Base-by-base conservation (phyloP, 345 rosid genomes). In the Lagerstroemia speciosa region DNA sequence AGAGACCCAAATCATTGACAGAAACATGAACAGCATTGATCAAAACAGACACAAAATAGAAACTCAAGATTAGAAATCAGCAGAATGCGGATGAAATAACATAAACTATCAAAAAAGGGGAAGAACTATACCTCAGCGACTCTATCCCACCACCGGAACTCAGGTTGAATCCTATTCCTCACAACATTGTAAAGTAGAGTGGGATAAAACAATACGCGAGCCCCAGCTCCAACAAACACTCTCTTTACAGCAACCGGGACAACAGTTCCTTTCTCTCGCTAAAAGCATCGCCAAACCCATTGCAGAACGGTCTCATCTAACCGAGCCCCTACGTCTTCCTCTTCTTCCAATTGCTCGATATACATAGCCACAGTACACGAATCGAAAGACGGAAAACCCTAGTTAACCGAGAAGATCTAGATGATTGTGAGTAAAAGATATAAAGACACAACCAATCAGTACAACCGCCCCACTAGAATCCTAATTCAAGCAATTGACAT, bases 121-220 rank as follows among this genome's bases (percentile, higher is more conserved):
- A 15, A 64, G 45, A 64, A 33, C 7, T 71, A 73, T 87, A 94
- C 99, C 98, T 91, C 82, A 30, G 81, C 89, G 4, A 91, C 89
- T 37, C 92, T 76, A 77, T 94, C 98, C 99, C 99, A 94, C 99
- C 99, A 94, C 6, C 89, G 89, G 75, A 94, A 94, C 71, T 91
- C 99, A 5, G 92, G 3, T 83, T 91, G 88, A 53, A 88, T 66
- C 86, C 78, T 90, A 79, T 94, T 94, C 83, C 99, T 89, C 66
- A 94, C 88, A 76, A 91, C 91, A 81, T 94, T 94, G 83, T 91
- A 94, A 46, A 89, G 38, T 76, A 94, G 66, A 12, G 99, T 94
- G 0, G 98, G 97, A 76, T 91, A 94, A 77, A 91, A 94, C 83
- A 94, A 73, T 0, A 89, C 90, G 69, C 99, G 90, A 67, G 99